phyloP scores from a whole-genome alignment of 2,329 filamentous ascomycete genomes.

The Aspergillus sp. region DNA sequence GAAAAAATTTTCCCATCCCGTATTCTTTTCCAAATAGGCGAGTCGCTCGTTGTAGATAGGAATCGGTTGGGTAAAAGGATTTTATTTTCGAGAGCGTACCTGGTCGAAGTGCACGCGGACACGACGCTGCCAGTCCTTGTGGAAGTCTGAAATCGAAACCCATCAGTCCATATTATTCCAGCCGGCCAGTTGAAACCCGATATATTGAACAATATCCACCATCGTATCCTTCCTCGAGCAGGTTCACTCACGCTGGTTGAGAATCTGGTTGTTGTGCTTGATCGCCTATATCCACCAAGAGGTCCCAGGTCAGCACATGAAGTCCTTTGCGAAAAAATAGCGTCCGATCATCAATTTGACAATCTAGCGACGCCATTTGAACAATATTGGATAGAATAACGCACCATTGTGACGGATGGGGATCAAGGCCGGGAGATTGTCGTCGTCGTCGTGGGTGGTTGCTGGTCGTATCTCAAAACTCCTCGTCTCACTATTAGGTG shows the following conservation, averaged over 20 bases:
- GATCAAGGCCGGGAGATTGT: slow-evolving; percentile 52
- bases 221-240: background rate
- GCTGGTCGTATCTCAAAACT: slow-evolving; percentile 49
- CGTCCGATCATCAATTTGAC: slow-evolving; percentile 15
- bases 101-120: slow-evolving; percentile 99
- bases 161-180: slow-evolving; percentile 29
- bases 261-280: slow-evolving; percentile 99
- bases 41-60: slow-evolving; percentile 18
- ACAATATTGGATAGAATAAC: slow-evolving; percentile 29
- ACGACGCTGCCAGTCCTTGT: slow-evolving; percentile 99
- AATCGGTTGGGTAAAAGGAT: slow-evolving; percentile 14
- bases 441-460: slow-evolving; percentile 46
- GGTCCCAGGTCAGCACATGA: slow-evolving; percentile 23
- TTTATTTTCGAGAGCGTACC: slow-evolving; percentile 63
- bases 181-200: slow-evolving; percentile 17
- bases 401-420: slow-evolving; percentile 56
- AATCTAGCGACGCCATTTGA: slow-evolving; percentile 14
- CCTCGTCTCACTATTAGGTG: slow-evolving; percentile 40
- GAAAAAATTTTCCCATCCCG: slow-evolving; percentile 19
- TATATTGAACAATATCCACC: background rate
- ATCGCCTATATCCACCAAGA: slow-evolving; percentile 68
- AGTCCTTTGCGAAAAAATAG: slow-evolving; percentile 10
- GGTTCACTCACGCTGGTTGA: slow-evolving; percentile 78
- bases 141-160: slow-evolving; percentile 70
- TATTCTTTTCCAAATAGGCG: slow-evolving; percentile 8